Evolutionary conservation across 2,329 filamentous ascomycete genomes (phyloP).

Genomic region (Beauveria rudraprayagi): DNA sequence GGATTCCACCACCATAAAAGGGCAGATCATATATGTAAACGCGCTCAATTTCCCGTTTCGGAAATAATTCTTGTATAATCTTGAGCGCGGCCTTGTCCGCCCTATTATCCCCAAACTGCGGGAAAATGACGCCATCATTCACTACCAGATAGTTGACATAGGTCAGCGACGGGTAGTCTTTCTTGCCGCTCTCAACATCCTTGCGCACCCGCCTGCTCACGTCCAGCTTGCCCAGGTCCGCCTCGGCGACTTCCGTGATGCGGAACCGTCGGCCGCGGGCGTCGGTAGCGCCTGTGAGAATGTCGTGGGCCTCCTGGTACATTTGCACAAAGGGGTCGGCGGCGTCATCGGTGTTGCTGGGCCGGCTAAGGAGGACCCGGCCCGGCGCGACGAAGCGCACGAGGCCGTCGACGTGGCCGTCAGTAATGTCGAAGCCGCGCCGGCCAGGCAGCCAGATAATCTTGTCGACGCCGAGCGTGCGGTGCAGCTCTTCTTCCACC

Average conservation of each 20-base stretch:
- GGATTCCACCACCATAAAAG: slow-evolving; percentile 19
- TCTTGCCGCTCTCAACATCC: background rate
- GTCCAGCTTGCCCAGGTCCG: slow-evolving; percentile 13
- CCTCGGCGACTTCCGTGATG: slow-evolving; percentile 20
- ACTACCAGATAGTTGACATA: slow-evolving; percentile 22
- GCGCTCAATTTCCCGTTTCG: slow-evolving; percentile 14
- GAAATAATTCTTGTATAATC: slow-evolving; percentile 11
- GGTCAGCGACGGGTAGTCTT: slow-evolving; percentile 13
- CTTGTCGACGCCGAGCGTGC: slow-evolving; percentile 18
- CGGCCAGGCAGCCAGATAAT: slow-evolving; percentile 22
- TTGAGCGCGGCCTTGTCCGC: slow-evolving; percentile 18
- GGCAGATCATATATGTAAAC: slow-evolving; percentile 16
- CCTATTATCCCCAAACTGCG: slow-evolving; percentile 19
- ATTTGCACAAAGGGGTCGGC: slow-evolving; percentile 10
- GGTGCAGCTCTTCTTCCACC: slow-evolving; percentile 17
- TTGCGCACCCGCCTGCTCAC: slow-evolving; percentile 9
- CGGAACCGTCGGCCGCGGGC: slow-evolving; percentile 16
- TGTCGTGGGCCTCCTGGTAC: slow-evolving; percentile 19
- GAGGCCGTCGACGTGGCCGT: slow-evolving; percentile 23
- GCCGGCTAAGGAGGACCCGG: slow-evolving; percentile 17
- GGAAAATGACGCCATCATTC: slow-evolving; percentile 22
- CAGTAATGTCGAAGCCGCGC: slow-evolving; percentile 18
- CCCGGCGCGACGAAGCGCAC: slow-evolving; percentile 20
- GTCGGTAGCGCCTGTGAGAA: slow-evolving; percentile 15
- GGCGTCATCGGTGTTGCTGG: slow-evolving; percentile 9